Evolutionary conservation across 2,329 filamentous ascomycete genomes (phyloP).

Genomic region (Aspergillus brunneoviolaceus): DNA sequence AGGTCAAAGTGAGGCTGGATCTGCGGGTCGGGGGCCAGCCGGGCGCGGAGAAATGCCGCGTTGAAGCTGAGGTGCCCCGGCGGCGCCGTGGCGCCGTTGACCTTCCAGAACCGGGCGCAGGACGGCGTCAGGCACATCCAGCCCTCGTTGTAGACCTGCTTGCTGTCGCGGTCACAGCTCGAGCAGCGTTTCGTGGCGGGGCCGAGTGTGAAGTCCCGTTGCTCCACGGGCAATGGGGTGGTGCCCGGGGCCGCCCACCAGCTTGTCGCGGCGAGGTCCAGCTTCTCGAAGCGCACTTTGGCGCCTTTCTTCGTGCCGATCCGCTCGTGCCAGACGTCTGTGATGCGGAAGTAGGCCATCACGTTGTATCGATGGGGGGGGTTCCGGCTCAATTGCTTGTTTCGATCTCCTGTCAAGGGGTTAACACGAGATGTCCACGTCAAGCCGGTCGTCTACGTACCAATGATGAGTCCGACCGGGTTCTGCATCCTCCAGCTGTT

Average conservation of each 20-base stretch:
- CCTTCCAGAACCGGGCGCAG: slow-evolving; percentile 59
- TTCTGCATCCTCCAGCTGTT: slow-evolving; percentile 49
- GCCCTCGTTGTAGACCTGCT: slow-evolving; percentile 43
- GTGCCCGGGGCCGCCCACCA: slow-evolving; percentile 57
- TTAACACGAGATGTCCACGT: slow-evolving; percentile 14
- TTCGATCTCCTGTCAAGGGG: slow-evolving; percentile 48
- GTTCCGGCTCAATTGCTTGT: slow-evolving; percentile 49
- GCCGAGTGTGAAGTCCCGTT: slow-evolving; percentile 32
- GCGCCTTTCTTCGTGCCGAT: slow-evolving; percentile 44
- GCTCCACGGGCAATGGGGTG: slow-evolving; percentile 26
- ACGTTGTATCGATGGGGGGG: slow-evolving; percentile 63
- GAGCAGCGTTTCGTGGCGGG: slow-evolving; percentile 35
- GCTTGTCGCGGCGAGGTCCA: slow-evolving; percentile 51
- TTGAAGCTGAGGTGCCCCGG: slow-evolving; percentile 50
- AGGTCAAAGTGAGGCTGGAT: slow-evolving; percentile 38
- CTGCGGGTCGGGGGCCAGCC: slow-evolving; percentile 46
- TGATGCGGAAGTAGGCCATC: slow-evolving; percentile 67
- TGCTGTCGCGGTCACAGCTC: slow-evolving; percentile 40
- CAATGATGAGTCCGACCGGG: slow-evolving; percentile 58
- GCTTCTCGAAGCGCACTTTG: slow-evolving; percentile 66
- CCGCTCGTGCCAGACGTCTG: slow-evolving; percentile 67
- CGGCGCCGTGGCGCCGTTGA: slow-evolving; percentile 34
- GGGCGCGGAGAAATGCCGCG: slow-evolving; percentile 57
- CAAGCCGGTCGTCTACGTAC: slow-evolving; percentile 35
- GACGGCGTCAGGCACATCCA: slow-evolving; percentile 59